Percentiles rank a stretch among this genome's conserved stretches.
phyloP scores from a whole-genome alignment of 345 rosid species.

The Eucalyptus sp. region DNA sequence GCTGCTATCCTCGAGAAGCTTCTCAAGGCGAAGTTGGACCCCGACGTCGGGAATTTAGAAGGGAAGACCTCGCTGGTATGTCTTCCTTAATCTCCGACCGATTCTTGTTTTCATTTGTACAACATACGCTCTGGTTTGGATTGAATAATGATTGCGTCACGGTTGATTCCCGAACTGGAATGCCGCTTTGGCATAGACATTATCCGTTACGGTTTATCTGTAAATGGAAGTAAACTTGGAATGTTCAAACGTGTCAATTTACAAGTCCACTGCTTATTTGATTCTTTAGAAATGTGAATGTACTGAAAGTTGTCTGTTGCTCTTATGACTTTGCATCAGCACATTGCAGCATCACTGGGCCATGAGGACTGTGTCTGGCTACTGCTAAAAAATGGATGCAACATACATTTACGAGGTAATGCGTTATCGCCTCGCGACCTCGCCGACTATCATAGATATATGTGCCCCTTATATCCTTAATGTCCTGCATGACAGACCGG shows the following conservation, averaged over 20 bases:
- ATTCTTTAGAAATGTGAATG: not conserved
- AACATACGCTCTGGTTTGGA: not conserved
- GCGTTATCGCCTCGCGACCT: accelerated
- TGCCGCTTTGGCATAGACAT: not conserved
- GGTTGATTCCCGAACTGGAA: not conserved
- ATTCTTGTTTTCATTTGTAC: not conserved
- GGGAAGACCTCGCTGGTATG: slow-evolving; percentile 79
- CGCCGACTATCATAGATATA: not conserved
- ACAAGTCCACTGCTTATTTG: not conserved
- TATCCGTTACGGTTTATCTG: not conserved
- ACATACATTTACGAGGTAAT: slow-evolving; percentile 53
- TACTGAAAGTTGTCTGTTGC: not conserved
- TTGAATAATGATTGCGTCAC: not conserved
- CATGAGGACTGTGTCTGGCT: slow-evolving; percentile 72
- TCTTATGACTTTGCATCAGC: slow-evolving; percentile 27
- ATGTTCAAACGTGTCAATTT: not conserved
- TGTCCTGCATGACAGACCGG: slow-evolving; percentile 26
- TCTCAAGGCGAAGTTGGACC: slow-evolving; percentile 70
- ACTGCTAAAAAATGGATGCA: slow-evolving; percentile 71
- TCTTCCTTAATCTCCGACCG: not conserved
- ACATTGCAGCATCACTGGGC: slow-evolving; percentile 79
- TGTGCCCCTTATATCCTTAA: not conserved
- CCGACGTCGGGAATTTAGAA: slow-evolving; percentile 48
- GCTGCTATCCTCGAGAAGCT: slow-evolving; percentile 79
- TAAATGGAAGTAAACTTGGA: not conserved